Base-by-base conservation (phyloP, 495 filamentous ascomycete species). In the Penicillium daleae region DNA sequence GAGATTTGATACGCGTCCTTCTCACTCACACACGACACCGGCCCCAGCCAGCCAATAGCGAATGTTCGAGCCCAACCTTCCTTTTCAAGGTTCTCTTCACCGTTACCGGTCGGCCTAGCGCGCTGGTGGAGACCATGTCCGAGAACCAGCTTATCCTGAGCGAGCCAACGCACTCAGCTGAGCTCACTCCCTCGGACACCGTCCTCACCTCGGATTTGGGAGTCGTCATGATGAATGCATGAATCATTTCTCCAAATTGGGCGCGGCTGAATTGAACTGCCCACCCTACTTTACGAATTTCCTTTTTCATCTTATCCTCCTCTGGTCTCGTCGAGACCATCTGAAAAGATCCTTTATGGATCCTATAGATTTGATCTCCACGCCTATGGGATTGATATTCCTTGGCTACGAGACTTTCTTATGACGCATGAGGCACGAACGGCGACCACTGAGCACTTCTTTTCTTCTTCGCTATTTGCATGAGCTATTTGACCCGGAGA, bases 71-170 rank as follows among this genome's bases (percentile, higher is more conserved):
- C n/a, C 69, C 75, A 6, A 61, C 67, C 4, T 69, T 72, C 56
- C 50, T 80, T 2, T 66, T 82, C 54, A 81, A 81, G 54, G 72
- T 77, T 7, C 64, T 81, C 10, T 79, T 81, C 54, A 82, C 79
- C 12, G 76, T 78, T 13, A 59, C 67, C 6, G 76, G 77, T 31
- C 71, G 71, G 55, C 71, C 74, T 9, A 71, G 65, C 42, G 73
- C 73, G 33, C 64, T 80, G 57, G 67, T 74, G 17, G 77, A 80
- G 42, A 75, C 74, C 6, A 68, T 80, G 65, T 74, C 76, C 6
- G 76, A 80, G 57, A 76, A 75, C 50, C 68, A 73, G 22, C 70
- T 75, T 13, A 65, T 74, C 22, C 61, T 77, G 29, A 69, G 60
- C 57, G 72, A 80, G 54, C 64, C 74, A 7, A 74, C 66, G 52